These are phyloP conservation scores for Urochloa ruziziensis DNA, from an alignment of 176 grass and related monocot genomes.

Conservation along the genomic window DNA sequence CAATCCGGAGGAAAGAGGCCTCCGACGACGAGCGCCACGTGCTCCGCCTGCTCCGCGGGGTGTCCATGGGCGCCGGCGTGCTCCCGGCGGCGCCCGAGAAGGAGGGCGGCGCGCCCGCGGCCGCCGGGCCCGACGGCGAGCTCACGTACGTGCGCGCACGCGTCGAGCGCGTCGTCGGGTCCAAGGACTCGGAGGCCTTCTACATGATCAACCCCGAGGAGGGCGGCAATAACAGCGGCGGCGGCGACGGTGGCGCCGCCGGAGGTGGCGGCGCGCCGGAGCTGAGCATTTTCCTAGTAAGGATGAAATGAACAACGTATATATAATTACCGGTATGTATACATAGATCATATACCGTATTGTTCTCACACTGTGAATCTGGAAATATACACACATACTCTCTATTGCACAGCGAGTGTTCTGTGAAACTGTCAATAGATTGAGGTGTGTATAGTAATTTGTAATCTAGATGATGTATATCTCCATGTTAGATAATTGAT, in stretches of 20 bases:
- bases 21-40: constrained; percentile 77
- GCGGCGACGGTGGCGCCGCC: background rate
- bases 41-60: constrained; percentile 68
- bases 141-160: constrained; percentile 88
- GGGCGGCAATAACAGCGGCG: constrained; percentile 13
- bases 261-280: constrained; percentile 49
- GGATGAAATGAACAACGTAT: constrained; percentile 82
- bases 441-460: background rate
- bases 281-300: constrained; percentile 94
- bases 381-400: background rate
- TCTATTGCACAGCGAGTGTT: constrained; percentile 1
- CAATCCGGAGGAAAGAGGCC: constrained; percentile 71
- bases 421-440: constrained; percentile 7
- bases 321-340: background rate
- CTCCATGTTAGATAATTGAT: constrained; percentile 2
- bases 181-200: constrained; percentile 94
- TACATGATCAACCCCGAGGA: constrained; percentile 95
- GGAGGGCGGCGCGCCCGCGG: constrained; percentile 38
- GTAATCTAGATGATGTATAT: constrained; percentile 11
- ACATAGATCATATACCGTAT: background rate
- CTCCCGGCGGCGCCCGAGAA: constrained; percentile 65
- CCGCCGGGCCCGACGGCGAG: constrained; percentile 76
- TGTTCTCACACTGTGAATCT: constrained; percentile 12
- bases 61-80: constrained; percentile 94
- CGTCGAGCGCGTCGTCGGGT: constrained; percentile 88